Conservation (phyloP, 306 rosid species). For the Luffa aegyptiaca region DNA sequence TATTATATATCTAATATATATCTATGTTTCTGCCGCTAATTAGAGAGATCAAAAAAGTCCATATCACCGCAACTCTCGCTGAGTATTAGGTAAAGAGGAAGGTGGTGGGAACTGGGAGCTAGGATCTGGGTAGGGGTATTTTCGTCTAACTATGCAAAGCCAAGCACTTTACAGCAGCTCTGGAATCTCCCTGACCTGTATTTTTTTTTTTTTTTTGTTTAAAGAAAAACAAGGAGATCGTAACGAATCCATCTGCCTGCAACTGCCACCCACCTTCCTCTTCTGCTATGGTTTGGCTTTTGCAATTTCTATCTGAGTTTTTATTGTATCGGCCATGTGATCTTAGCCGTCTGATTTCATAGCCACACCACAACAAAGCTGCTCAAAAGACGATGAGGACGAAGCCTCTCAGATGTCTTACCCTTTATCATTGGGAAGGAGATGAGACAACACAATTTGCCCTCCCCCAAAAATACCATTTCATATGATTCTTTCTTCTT, state of each 20-base stretch:
- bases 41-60: neutral
- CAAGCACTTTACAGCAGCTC: neutral
- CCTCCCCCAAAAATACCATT: neutral
- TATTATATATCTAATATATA: neutral
- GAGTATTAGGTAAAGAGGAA: neutral
- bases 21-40: too few relatives aligned
- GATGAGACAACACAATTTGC: neutral
- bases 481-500: neutral
- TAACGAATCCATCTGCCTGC: neutral
- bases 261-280: neutral
- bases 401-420: neutral
- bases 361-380: neutral
- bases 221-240: neutral
- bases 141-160: neutral
- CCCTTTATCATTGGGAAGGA: neutral
- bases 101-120: neutral
- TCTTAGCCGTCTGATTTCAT: neutral
- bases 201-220: neutral
- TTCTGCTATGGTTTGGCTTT: neutral
- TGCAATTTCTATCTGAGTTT: too few relatives aligned
- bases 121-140: neutral
- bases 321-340: neutral
- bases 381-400: neutral
- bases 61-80: neutral
- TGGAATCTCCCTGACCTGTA: neutral